phyloP scores from a whole-genome alignment of 2,329 filamentous ascomycete species.

The Aureobasidium sp. region DNA sequence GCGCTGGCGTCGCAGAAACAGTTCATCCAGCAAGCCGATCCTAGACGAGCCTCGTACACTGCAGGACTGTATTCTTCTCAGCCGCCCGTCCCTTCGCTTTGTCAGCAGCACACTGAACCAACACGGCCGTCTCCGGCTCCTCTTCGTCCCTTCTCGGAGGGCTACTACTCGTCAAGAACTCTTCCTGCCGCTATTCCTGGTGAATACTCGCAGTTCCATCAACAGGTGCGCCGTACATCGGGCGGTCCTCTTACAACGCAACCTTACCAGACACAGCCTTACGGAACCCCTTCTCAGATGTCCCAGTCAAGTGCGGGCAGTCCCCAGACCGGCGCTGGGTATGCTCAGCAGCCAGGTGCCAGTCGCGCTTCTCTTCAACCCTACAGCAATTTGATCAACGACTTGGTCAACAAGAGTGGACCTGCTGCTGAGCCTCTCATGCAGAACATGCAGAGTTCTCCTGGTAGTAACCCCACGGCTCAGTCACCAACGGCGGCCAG shows the following conservation, averaged over 20 bases:
- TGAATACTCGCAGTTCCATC: constrained; percentile 29
- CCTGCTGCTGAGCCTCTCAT: not conserved
- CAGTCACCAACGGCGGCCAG: constrained; percentile 19
- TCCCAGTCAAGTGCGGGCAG: not conserved
- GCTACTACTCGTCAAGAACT: constrained; percentile 31
- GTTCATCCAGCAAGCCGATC: constrained; percentile 3
- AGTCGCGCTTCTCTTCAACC: not conserved
- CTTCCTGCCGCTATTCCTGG: constrained; percentile 31
- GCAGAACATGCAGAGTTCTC: not conserved
- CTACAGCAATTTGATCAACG: not conserved
- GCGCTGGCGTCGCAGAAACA: constrained; percentile 17
- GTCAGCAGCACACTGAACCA: constrained; percentile 24
- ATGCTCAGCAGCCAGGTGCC: not conserved
- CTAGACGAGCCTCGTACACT: constrained; percentile 7
- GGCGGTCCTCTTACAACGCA: constrained; percentile 4
- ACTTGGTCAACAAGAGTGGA: not conserved
- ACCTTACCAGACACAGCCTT: constrained; percentile 13
- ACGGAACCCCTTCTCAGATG: not conserved
- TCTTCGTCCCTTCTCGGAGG: constrained; percentile 29
- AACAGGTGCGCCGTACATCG: constrained; percentile 23
- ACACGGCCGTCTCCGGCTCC: constrained; percentile 19
- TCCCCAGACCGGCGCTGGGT: not conserved
- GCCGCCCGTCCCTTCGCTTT: not conserved
- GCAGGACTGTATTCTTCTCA: not conserved
- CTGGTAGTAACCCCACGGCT: not conserved